A percentile compares a stretch with the other conserved stretches of the same genome.
These are phyloP conservation scores for Avena sativa DNA, from an alignment of 176 grass and related monocot species.

Conservation along the genomic window DNA sequence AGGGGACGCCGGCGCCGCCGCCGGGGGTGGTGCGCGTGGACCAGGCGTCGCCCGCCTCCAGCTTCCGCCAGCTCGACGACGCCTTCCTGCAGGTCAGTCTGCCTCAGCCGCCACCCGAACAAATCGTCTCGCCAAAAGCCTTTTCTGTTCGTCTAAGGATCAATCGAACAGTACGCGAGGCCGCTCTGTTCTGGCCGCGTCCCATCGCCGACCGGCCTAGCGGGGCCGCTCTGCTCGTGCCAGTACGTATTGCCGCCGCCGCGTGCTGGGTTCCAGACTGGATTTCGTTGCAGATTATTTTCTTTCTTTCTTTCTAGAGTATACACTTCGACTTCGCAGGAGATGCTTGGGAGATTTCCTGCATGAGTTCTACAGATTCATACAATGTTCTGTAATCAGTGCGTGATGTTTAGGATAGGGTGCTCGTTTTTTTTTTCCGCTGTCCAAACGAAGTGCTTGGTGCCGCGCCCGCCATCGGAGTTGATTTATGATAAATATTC, in stretches of 20 bases:
- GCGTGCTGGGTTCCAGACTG: background rate
- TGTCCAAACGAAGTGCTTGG: background rate
- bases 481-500: background rate
- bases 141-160: background rate
- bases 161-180: slow-evolving; percentile 43
- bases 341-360: background rate
- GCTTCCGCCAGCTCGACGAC: slow-evolving; percentile 94
- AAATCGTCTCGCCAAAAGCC: background rate
- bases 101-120: background rate
- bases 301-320: background rate
- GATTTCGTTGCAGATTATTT: background rate
- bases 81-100: slow-evolving; percentile 81
- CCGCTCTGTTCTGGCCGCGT: background rate
- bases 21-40: slow-evolving; percentile 62
- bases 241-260: background rate
- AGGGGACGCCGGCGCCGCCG: background rate
- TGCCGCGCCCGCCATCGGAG: background rate
- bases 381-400: background rate
- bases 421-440: background rate
- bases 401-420: background rate
- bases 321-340: background rate
- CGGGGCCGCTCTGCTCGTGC: background rate
- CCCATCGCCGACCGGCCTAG: background rate
- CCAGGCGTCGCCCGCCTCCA: slow-evolving; percentile 67
- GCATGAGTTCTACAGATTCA: background rate